A percentile compares a stretch with the other conserved stretches of the same genome.
Evolutionary conservation across 2,329 filamentous ascomycete species (phyloP).

Genomic region (Talaromyces pinophilus): DNA sequence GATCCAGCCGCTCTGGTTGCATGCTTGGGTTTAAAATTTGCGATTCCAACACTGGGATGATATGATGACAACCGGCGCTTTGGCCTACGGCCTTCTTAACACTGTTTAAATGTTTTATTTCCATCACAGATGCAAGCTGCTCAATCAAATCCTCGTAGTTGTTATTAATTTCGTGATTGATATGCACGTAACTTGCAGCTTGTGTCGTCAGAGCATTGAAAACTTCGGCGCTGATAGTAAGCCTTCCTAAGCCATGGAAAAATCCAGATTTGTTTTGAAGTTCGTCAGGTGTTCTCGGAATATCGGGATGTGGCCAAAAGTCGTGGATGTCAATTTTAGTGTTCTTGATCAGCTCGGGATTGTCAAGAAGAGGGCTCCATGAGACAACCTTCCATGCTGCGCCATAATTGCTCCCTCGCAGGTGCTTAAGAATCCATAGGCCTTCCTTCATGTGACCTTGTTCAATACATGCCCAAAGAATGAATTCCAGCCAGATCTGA

Average conservation of each 20-base stretch:
- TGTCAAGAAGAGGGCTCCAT: conserved; percentile 39
- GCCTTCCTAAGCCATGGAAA: conserved; percentile 44
- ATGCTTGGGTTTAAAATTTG: conserved; percentile 48
- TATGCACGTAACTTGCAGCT: conserved; percentile 17
- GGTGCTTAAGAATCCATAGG: conserved; percentile 40
- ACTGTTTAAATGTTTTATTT: conserved; percentile 25
- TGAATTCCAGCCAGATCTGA: conserved; percentile 53
- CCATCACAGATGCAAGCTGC: conserved; percentile 21
- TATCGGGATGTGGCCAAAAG: conserved; percentile 39
- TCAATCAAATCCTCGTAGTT: conserved; percentile 24
- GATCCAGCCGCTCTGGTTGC: conserved; percentile 49
- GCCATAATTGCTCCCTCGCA: conserved; percentile 32
- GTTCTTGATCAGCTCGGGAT: conserved; percentile 32
- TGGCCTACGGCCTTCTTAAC: conserved; percentile 23
- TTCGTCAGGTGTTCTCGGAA: conserved; percentile 19
- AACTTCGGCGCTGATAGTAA: conserved; percentile 61
- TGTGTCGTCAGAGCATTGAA: conserved; percentile 49
- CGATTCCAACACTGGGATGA: conserved; percentile 56
- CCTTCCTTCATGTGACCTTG: conserved; percentile 47
- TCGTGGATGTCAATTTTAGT: conserved; percentile 41
- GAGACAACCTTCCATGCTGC: conserved; percentile 45
- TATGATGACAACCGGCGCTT: conserved; percentile 27
- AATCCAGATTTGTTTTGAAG: conserved; percentile 24
- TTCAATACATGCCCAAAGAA: conserved; percentile 55
- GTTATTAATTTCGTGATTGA: conserved; percentile 45